Conservation (phyloP, 495 filamentous ascomycete species). For the Xylaria curta region DNA sequence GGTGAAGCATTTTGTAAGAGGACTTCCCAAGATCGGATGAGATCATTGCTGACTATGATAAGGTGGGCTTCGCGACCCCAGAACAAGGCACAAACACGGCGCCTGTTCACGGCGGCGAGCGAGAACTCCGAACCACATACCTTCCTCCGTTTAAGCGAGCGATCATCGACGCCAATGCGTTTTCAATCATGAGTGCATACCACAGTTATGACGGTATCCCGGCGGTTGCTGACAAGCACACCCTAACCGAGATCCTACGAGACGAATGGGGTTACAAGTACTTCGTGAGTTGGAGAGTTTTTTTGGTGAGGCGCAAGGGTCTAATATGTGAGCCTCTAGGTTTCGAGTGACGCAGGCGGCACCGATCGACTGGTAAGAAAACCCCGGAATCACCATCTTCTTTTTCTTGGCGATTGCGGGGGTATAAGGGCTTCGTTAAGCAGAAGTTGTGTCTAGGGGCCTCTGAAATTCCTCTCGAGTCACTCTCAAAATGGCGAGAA, state of each 20-base stretch:
- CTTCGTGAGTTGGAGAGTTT: constrained; percentile 47
- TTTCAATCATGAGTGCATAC: constrained; percentile 72
- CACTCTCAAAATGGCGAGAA: not conserved
- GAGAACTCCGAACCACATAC: constrained; percentile 72
- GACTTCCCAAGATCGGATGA: not conserved
- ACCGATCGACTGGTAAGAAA: constrained; percentile 60
- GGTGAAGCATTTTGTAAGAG: constrained; percentile 68
- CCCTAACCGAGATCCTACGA: constrained; percentile 69
- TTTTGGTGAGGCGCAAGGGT: constrained; percentile 23
- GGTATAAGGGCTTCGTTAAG: not conserved
- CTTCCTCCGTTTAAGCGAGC: constrained; percentile 69
- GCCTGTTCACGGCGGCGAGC: constrained; percentile 70
- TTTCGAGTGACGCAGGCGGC: constrained; percentile 64
- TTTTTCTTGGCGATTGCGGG: too few species aligned
- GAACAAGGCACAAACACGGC: constrained; percentile 74
- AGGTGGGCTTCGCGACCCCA: constrained; percentile 64
- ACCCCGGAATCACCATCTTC: not conserved
- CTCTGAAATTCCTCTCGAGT: not conserved
- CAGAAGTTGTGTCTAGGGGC: not conserved
- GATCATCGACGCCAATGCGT: constrained; percentile 71
- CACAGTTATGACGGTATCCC: constrained; percentile 74
- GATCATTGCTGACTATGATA: constrained; percentile 15
- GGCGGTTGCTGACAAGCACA: constrained; percentile 63
- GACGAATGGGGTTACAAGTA: constrained; percentile 75
- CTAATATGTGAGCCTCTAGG: constrained; percentile 29